Percentiles rank a stretch among this genome's conserved stretches.
These are phyloP conservation scores for Apostasia ramifera DNA, from an alignment of 106 monocot species.

Conservation along the genomic window DNA sequence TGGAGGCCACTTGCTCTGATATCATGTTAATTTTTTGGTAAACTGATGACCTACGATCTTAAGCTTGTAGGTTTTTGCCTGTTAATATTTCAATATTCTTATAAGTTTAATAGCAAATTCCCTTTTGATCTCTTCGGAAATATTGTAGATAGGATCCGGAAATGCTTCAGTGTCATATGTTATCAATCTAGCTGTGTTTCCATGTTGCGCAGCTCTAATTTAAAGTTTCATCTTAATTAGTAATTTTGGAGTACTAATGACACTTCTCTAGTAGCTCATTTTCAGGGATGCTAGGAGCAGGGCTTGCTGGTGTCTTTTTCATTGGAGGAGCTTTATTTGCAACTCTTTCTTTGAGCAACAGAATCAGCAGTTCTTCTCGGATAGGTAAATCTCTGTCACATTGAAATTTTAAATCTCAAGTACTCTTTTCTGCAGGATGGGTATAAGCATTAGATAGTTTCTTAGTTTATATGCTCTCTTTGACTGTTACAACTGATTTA, in stretches of 20 bases:
- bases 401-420: neutral
- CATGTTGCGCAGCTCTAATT: neutral
- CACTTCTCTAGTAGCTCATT: slow-evolving; percentile 53
- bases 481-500: no score
- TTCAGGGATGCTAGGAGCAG: slow-evolving; percentile 84
- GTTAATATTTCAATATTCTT: no score
- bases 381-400: slow-evolving; percentile 6
- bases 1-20: no score
- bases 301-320: slow-evolving; percentile 73
- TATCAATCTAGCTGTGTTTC: neutral
- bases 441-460: neutral
- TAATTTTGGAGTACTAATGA: slow-evolving; percentile 50
- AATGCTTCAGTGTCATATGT: neutral
- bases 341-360: slow-evolving; percentile 47
- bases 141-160: neutral
- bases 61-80: no score
- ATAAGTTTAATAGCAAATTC: no score
- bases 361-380: slow-evolving; percentile 37
- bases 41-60: no score
- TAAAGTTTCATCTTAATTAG: no score
- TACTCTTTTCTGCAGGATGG: neutral
- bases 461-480: neutral
- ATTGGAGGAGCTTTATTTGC: slow-evolving; percentile 69
- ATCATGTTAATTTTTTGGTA: no score
- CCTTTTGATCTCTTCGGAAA: no score